Percentiles rank a stretch among this genome's conserved stretches.
phyloP scores from a whole-genome alignment of 2,329 filamentous ascomycete genomes.

The Chrysoporthe puriensis region DNA sequence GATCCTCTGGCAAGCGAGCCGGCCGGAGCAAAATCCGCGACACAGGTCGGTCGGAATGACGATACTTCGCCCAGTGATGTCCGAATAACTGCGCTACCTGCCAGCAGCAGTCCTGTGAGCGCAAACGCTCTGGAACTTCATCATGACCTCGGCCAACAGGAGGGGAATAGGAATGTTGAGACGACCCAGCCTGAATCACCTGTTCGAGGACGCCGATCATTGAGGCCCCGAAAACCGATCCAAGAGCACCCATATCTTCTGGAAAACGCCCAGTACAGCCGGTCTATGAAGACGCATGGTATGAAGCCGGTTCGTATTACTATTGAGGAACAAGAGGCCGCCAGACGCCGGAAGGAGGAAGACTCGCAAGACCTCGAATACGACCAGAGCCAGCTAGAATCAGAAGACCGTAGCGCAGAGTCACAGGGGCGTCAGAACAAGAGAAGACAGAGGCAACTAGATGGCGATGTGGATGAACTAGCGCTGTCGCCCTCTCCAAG shows the following conservation, averaged over 20 bases:
- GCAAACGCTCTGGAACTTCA: no score
- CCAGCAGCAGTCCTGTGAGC: constrained; percentile 8
- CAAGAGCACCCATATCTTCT: constrained; percentile 63
- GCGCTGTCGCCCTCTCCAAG: constrained; percentile 36
- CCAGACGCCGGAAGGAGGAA: constrained; percentile 32
- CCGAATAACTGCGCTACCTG: constrained; percentile 28
- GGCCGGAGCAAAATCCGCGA: neutral
- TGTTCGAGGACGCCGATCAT: constrained; percentile 42
- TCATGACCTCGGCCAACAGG: neutral
- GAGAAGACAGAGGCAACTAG: constrained; percentile 40
- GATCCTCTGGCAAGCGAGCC: constrained; percentile 16
- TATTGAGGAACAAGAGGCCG: constrained; percentile 36
- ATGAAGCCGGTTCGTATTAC: constrained; percentile 55
- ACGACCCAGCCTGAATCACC: constrained; percentile 1
- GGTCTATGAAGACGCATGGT: constrained; percentile 56
- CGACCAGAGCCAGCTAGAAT: constrained; percentile 53
- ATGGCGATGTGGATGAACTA: constrained; percentile 34
- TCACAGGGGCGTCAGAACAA: constrained; percentile 37
- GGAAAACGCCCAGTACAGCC: constrained; percentile 59
- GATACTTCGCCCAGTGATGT: constrained; percentile 38
- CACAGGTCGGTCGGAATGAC: constrained; percentile 20
- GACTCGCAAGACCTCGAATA: constrained; percentile 56
- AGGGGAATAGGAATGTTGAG: neutral
- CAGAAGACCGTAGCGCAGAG: constrained; percentile 27
- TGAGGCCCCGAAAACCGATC: constrained; percentile 64